Percentiles rank a stretch among this genome's conserved stretches.
Conservation (phyloP, 1,139 yeast species). For the Hyphopichia khmerensis region DNA sequence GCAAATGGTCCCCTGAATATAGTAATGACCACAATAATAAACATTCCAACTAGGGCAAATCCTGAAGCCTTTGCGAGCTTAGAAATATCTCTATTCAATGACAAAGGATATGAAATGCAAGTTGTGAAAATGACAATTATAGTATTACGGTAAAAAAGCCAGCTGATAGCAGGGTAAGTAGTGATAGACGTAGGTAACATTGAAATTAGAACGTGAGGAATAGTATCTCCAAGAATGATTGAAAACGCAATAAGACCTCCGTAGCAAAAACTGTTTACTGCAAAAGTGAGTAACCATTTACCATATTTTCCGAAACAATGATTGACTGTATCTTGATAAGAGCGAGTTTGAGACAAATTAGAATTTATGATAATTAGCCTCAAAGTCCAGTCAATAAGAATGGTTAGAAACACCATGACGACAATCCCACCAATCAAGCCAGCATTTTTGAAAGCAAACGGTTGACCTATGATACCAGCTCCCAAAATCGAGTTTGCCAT, state of each 20-base stretch:
- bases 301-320: slow-evolving; percentile 79
- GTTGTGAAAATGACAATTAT: slow-evolving; percentile 69
- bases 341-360: slow-evolving; percentile 67
- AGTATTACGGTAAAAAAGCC: slow-evolving; percentile 63
- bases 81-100: slow-evolving; percentile 77
- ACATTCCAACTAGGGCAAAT: slow-evolving; percentile 82
- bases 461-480: slow-evolving; percentile 94
- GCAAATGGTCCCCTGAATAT: slow-evolving; percentile 70
- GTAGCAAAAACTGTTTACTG: slow-evolving; percentile 87
- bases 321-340: slow-evolving; percentile 85
- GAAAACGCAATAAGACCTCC: slow-evolving; percentile 96
- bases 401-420: slow-evolving; percentile 57
- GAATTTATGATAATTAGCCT: slow-evolving; percentile 82
- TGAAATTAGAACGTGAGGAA: slow-evolving; percentile 82
- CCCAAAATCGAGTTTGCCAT: slow-evolving; percentile 95
- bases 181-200: slow-evolving; percentile 56
- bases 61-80: slow-evolving; percentile 87
- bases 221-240: slow-evolving; percentile 91
- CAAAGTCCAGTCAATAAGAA: slow-evolving; percentile 83
- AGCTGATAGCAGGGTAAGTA: slow-evolving; percentile 30
- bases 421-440: slow-evolving; percentile 77
- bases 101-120: slow-evolving; percentile 78
- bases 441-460: slow-evolving; percentile 79
- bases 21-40: slow-evolving; percentile 71
- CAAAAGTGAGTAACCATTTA: slow-evolving; percentile 59